A percentile compares a stretch with the other conserved stretches of the same genome.
Evolutionary conservation across 2,329 filamentous ascomycete species (phyloP).

Genomic region (Monosporascus sp.): DNA sequence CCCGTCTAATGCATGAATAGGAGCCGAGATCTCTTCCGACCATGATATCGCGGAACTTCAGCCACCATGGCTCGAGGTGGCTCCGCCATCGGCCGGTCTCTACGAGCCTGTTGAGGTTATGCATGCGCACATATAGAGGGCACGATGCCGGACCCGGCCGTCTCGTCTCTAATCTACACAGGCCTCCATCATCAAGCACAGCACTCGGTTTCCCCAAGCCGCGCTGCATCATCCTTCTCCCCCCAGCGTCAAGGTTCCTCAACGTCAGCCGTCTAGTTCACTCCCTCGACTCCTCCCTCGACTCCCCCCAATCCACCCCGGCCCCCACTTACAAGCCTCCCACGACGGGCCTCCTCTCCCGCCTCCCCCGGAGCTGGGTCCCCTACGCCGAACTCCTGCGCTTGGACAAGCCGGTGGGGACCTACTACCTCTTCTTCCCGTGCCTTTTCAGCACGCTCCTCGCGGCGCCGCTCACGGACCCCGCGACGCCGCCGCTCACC

Average conservation of each 20-base stretch:
- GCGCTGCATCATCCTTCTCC: constrained; percentile 11
- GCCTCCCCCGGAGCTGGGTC: constrained; percentile 62
- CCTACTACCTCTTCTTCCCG: constrained; percentile 81
- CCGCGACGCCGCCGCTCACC: constrained; percentile 53
- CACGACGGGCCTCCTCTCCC: constrained; percentile 62
- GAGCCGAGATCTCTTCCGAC: no score
- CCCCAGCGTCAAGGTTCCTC: neutral
- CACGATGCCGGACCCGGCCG: no score
- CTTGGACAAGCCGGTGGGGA: constrained; percentile 74
- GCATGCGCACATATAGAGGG: neutral
- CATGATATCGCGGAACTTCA: no score
- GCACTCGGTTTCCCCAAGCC: constrained; percentile 13
- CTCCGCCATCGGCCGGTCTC: no score
- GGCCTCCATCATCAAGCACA: constrained; percentile 5
- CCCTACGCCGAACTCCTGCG: constrained; percentile 80
- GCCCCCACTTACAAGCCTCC: constrained; percentile 57
- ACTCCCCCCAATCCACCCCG: constrained; percentile 12
- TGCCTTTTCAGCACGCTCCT: constrained; percentile 80
- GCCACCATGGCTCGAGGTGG: no score
- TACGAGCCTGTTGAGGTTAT: neutral
- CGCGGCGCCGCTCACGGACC: constrained; percentile 63
- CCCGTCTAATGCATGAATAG: no score
- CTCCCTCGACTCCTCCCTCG: constrained; percentile 9
- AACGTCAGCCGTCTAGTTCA: neutral
- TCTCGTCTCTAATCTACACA: constrained; percentile 2